Evolutionary conservation across 2,329 filamentous ascomycete species (phyloP).

Genomic region (Alternaria angustiovoidea): DNA sequence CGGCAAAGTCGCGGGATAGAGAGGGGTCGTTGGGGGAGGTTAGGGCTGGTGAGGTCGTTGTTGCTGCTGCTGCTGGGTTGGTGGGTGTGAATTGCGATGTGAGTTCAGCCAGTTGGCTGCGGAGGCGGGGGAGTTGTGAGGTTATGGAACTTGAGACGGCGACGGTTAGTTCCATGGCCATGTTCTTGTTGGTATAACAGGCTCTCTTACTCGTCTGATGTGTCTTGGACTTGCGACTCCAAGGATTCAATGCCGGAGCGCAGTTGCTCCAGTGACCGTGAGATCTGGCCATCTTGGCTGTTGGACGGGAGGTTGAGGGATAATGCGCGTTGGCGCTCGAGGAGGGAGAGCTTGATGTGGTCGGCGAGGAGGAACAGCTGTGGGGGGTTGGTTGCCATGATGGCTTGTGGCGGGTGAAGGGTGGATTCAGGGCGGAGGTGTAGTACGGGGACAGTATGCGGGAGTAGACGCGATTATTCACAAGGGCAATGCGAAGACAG

Average conservation of each 20-base stretch:
- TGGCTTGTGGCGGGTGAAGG: slow-evolving; percentile 12
- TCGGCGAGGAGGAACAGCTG: slow-evolving; percentile 94
- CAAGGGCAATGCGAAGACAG: not conserved
- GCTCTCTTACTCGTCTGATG: slow-evolving; percentile 60
- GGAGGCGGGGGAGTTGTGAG: slow-evolving; percentile 72
- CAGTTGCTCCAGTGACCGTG: slow-evolving; percentile 85
- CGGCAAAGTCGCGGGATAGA: slow-evolving; percentile 48
- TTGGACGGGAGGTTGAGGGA: slow-evolving; percentile 80
- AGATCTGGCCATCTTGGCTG: slow-evolving; percentile 87
- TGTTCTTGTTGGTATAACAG: not conserved
- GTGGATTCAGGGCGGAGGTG: slow-evolving; percentile 9
- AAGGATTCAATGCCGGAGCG: slow-evolving; percentile 78
- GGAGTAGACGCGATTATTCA: not conserved
- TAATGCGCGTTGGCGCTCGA: slow-evolving; percentile 88
- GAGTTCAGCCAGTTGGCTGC: slow-evolving; percentile 78
- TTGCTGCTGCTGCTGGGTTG: slow-evolving; percentile 59
- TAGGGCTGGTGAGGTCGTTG: slow-evolving; percentile 48
- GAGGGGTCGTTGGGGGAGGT: slow-evolving; percentile 56
- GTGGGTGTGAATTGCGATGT: slow-evolving; percentile 75
- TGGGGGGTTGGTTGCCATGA: slow-evolving; percentile 60
- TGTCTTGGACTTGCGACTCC: slow-evolving; percentile 68
- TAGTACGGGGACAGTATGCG: slow-evolving; percentile 6
- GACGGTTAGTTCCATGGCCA: not conserved
- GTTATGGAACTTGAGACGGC: slow-evolving; percentile 25
- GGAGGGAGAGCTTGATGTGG: slow-evolving; percentile 93